Conservation (phyloP, 192 early-diverging fungal species). For the Rhizophagus sp. region DNA sequence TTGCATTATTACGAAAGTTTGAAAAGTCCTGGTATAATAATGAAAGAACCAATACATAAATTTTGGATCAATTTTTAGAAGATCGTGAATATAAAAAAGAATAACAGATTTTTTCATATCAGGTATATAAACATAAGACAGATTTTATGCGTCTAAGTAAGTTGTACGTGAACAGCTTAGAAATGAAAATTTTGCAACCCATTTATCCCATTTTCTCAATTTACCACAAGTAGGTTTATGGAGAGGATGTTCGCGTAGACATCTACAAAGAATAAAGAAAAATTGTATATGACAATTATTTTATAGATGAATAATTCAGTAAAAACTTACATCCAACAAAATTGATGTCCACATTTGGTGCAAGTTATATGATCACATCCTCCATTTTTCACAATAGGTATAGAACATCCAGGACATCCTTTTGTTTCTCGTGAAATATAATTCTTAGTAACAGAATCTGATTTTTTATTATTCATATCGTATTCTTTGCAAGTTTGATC, state of each 20-base stretch:
- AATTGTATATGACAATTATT: neutral
- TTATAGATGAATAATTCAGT: neutral
- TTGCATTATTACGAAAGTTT: no score
- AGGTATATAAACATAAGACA: no score
- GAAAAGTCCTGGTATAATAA: no score
- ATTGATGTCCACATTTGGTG: neutral
- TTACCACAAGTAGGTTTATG: neutral
- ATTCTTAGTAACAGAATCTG: conserved; percentile 8
- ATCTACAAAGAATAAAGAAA: conserved; percentile 15
- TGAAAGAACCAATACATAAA: no score
- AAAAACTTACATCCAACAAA: conserved; percentile 30
- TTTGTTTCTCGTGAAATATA: conserved; percentile 11
- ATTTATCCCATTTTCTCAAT: no score
- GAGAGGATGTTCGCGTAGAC: neutral
- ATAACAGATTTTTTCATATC: no score
- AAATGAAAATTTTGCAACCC: no score
- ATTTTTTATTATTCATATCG: neutral
- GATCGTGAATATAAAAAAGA: no score
- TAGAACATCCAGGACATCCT: conserved; percentile 2
- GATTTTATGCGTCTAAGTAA: no score
- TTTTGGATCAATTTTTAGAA: no score
- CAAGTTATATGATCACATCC: conserved; percentile 26
- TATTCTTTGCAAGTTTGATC: conserved; percentile 14
- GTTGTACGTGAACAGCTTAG: no score
- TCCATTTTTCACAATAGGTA: conserved; percentile 16